Conservation (phyloP, 75 land plant genomes). For the Sequoia sempervirens region DNA sequence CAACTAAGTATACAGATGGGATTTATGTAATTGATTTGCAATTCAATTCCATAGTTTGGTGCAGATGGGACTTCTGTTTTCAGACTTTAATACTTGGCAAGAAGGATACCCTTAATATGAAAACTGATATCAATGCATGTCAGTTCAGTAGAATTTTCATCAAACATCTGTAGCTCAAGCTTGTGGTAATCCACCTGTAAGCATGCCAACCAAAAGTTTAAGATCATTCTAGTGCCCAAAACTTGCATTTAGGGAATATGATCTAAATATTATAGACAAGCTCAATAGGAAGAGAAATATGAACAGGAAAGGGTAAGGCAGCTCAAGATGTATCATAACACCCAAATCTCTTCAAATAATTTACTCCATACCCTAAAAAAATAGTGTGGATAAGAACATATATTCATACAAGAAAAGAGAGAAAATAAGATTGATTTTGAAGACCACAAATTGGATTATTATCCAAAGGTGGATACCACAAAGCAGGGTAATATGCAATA, state of each 20-base stretch:
- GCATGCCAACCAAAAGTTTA: not conserved
- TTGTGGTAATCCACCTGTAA: conserved; percentile 1
- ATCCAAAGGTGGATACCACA: not conserved
- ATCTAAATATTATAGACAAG: not conserved
- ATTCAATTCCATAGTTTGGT: not conserved
- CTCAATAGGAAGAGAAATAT: not conserved
- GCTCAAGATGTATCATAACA: not conserved
- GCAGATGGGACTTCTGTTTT: not conserved
- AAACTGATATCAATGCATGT: not conserved
- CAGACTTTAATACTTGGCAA: not conserved
- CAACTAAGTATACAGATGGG: too few relatives aligned
- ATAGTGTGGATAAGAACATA: not conserved
- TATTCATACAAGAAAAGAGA: not conserved
- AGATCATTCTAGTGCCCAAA: not conserved
- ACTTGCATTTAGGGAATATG: not conserved
- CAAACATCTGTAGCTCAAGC: not conserved
- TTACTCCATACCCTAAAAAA: not conserved
- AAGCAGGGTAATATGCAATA: not conserved
- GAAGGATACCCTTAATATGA: not conserved
- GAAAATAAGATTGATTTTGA: too few relatives aligned
- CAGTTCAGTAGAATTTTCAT: not conserved
- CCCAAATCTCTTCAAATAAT: not conserved
- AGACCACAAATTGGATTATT: too few relatives aligned
- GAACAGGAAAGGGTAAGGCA: not conserved
- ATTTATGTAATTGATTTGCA: not conserved